Base-by-base conservation (phyloP, 2,329 filamentous ascomycete genomes). In the Stylonectria norvegica region DNA sequence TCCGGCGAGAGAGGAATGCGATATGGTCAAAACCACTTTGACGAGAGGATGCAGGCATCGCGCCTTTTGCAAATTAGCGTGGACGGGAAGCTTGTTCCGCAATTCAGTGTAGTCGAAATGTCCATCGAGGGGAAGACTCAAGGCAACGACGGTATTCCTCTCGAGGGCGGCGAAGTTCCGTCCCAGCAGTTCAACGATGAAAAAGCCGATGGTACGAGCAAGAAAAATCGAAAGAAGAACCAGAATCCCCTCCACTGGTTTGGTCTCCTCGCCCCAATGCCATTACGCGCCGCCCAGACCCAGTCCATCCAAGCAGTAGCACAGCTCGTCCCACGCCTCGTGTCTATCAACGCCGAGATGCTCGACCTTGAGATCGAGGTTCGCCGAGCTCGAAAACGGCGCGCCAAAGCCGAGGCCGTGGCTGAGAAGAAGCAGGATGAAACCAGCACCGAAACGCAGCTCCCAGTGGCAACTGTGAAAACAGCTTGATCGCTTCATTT, bases 1-100 rank as follows among this genome's bases (percentile, higher is more conserved):
- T 69, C 77, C 19, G 79, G 78, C n/a, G 72, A 79, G 57, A 69
- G 77, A 10, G 76, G 81, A 20, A 61, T 79, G 46, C 71, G 79
- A 29, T 89, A 85, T 58, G 85, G 85, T 3, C 74, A 71, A 48
- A 82, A 87, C 53, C 76, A 78, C 56, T 91, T 86, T 58, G 85
- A 90, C 61, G 76, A 80, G 49, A 75, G 86, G 33, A 87, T 88
- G 80, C 79, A 80, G 58, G 83, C 84, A 3, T 64, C 62, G 16
- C 66, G 76, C 37, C 61, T 64, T 38, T 51, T 83, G 20, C 35
- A 34, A 7, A 53, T 61, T 6, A 22, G 39, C 4, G 42, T 43
- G 14, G 42, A 50, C 14, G 43, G 43, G 14, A 28, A 47, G 5
- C 40, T 32, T n/a, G 20, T 36, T n/a, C 45, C 54, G 5, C 34